Percentiles rank a stretch among this genome's conserved stretches.
Conservation (phyloP, 2,329 filamentous ascomycete species). For the Penicillium sp. region DNA sequence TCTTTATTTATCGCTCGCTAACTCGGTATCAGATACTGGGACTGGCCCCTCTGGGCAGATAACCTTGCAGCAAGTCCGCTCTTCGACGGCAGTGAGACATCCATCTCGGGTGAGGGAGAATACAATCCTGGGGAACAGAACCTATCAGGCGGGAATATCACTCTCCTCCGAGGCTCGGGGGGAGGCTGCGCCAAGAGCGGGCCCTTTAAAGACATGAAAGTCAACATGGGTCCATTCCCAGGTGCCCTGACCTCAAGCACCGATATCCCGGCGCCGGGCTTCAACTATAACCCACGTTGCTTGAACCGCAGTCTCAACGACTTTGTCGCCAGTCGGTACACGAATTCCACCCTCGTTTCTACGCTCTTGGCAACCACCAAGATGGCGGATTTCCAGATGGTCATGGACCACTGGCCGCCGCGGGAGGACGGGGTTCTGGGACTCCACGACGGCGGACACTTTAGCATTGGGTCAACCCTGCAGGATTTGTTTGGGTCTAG, state of each 20-base stretch:
- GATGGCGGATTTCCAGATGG: constrained; percentile 33
- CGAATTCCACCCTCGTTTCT: constrained; percentile 17
- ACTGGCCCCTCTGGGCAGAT: constrained; percentile 42
- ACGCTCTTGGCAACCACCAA: constrained; percentile 14
- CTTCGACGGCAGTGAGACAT: constrained; percentile 46
- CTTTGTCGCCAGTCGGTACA: constrained; percentile 26
- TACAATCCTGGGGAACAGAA: constrained; percentile 26
- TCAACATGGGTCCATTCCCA: constrained; percentile 28
- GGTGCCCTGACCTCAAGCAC: constrained; percentile 9
- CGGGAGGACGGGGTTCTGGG: constrained; percentile 28
- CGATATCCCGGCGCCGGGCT: constrained; percentile 15
- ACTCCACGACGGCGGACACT: constrained; percentile 47
- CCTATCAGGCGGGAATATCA: constrained; percentile 31
- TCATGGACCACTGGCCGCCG: constrained; percentile 35
- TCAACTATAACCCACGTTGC: constrained; percentile 30
- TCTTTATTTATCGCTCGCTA: not conserved
- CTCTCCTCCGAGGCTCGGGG: constrained; percentile 38
- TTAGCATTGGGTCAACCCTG: constrained; percentile 41
- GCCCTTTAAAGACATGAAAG: constrained; percentile 36
- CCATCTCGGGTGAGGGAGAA: constrained; percentile 45
- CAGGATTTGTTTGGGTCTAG: constrained; percentile 46
- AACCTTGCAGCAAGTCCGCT: constrained; percentile 41
- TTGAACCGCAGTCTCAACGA: constrained; percentile 25
- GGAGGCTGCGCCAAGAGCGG: constrained; percentile 36
- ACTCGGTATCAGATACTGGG: constrained; percentile 38